Base-by-base conservation (phyloP, 306 rosid species). In the Citrullus colocynthis region DNA sequence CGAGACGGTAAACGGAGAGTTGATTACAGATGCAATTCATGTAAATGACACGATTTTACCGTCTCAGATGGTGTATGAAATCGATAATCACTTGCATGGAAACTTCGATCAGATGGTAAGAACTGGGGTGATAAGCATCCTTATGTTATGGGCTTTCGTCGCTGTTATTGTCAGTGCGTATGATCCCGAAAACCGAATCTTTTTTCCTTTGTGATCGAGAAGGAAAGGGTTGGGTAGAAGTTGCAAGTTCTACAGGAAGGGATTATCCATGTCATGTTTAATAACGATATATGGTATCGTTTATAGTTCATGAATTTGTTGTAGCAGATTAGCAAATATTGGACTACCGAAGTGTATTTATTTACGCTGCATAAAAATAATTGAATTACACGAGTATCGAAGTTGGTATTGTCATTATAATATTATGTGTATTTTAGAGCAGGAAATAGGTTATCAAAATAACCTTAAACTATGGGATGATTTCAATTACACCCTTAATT, bases 81-180 rank as follows among this genome's bases (percentile, higher is more conserved):
- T 79, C 13, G 90, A 83, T 49, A 75, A 3, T 34, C 84, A 14
- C 37, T 78, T 75, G 36, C 74, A 51, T 67, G 82, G 69, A 55
- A 78, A 74, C 66, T 87, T 85, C 75, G 90, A 91, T 59, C 90
- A 84, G 79, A 48, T 85, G 67, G 59, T 88, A 84, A 91, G 90
- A 83, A 89, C 90, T 80, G 96, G 90, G 36, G 85, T 89, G 15
- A 76, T 93, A 81, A 85, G 90, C 81, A 18, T 91, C 63, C 84
- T 91, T 34, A 84, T 88, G 80, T 41, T 93, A 32, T 90, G 93
- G 91, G 85, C 90, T 83, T 83, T 88, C 57, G 30, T 91, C 21
- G 96, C 92, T 36, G 81, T 93, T 81, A 79, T 90, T 84, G 86
- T 84, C 79, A 90, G 88, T 81, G 71, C 86, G 2, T 81, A 66